Conservation (phyloP, 495 filamentous ascomycete species). For the Apiosordaria backusii region DNA sequence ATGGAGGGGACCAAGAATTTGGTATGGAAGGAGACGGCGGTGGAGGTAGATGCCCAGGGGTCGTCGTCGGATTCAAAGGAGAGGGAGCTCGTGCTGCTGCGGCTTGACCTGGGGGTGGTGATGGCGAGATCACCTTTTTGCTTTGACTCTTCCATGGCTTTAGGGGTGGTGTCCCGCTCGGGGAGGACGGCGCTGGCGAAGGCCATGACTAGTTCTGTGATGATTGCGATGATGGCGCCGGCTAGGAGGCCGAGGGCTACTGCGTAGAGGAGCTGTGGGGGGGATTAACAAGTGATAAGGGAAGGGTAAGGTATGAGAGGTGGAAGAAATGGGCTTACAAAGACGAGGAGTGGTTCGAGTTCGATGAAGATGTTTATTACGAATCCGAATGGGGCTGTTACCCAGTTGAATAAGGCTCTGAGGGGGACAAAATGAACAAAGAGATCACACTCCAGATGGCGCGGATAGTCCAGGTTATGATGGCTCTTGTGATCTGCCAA, state of each 20-base stretch:
- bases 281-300: background rate
- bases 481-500: background rate
- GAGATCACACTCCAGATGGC: background rate
- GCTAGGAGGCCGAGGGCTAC: background rate
- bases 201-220: background rate
- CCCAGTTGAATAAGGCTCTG: background rate
- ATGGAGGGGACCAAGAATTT: background rate
- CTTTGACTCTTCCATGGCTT: background rate
- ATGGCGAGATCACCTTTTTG: background rate
- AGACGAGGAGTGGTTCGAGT: background rate
- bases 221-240: background rate
- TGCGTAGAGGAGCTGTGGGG: background rate
- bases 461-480: background rate
- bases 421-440: background rate
- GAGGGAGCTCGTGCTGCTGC: background rate
- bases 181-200: background rate
- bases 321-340: background rate
- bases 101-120: background rate
- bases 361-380: background rate
- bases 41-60: background rate
- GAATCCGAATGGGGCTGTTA: background rate
- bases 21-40: background rate
- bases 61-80: constrained; percentile 6
- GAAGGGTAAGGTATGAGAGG: background rate
- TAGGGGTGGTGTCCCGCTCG: background rate